A percentile compares a stretch with the other conserved stretches of the same genome.
phyloP scores from a whole-genome alignment of 805 yeast genomes.

The Metschnikowia baotianmanensis region DNA sequence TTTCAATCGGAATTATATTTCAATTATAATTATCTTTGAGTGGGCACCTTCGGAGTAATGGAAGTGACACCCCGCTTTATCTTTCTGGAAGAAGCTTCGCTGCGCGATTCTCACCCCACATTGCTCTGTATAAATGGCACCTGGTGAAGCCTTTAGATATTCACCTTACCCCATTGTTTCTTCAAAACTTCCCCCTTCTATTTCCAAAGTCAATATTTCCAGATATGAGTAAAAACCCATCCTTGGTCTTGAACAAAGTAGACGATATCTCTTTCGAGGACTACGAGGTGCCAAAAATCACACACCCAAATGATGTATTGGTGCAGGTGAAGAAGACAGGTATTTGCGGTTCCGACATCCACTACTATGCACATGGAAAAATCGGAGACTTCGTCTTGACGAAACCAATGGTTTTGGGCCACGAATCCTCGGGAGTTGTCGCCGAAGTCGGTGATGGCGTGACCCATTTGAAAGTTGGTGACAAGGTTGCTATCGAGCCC shows the following conservation, averaged over 20 bases:
- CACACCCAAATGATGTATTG: slow-evolving; percentile 65
- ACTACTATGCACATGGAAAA: slow-evolving; percentile 74
- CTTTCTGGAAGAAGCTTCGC: slow-evolving; percentile 1
- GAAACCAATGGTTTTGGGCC: slow-evolving; percentile 85
- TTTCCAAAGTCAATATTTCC: not conserved
- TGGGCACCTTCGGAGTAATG: too few species aligned
- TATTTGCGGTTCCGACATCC: slow-evolving; percentile 85
- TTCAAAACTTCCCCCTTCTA: not conserved
- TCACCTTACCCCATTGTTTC: not conserved
- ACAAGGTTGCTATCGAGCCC: slow-evolving; percentile 85
- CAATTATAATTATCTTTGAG: too few species aligned
- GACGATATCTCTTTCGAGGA: slow-evolving; percentile 65
- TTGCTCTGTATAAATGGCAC: too few species aligned
- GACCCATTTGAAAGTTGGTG: slow-evolving; percentile 68
- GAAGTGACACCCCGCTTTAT: not conserved
- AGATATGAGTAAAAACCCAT: slow-evolving; percentile 38
- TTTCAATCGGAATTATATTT: too few species aligned
- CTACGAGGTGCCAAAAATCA: slow-evolving; percentile 61
- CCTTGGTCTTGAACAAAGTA: slow-evolving; percentile 63
- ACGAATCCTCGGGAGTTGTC: slow-evolving; percentile 79
- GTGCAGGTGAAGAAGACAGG: slow-evolving; percentile 81
- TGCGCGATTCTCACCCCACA: slow-evolving; percentile 5
- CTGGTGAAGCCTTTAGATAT: not conserved
- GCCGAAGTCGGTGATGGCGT: slow-evolving; percentile 69
- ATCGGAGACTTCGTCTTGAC: slow-evolving; percentile 75